A percentile compares a stretch with the other conserved stretches of the same genome.
Conservation (phyloP, 805 yeast genomes). For the Grigorovia yakushimaensis region DNA sequence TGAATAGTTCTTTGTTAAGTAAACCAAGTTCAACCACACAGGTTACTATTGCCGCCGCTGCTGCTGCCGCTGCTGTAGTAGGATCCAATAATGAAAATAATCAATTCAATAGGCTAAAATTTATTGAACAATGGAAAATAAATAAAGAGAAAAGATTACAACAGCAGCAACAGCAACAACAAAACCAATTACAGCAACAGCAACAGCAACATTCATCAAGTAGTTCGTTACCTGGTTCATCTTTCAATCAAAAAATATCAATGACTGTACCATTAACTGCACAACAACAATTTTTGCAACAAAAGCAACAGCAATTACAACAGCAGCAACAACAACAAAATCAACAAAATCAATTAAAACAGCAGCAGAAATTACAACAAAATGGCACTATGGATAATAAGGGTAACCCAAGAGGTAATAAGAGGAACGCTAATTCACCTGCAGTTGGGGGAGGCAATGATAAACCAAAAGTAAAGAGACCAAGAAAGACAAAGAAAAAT, state of each 20-base stretch:
- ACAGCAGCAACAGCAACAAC: constrained; percentile 14
- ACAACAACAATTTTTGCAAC: constrained; percentile 24
- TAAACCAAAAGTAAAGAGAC: constrained; percentile 23
- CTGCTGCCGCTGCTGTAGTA: constrained; percentile 34
- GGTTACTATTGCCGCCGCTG: constrained; percentile 21
- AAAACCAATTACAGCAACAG: constrained; percentile 8
- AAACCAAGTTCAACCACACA: constrained; percentile 29
- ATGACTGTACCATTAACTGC: constrained; percentile 23
- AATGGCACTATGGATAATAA: constrained; percentile 2
- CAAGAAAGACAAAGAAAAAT: constrained; percentile 21
- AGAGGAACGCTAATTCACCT: neutral
- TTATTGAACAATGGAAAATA: constrained; percentile 77
- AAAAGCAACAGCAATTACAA: constrained; percentile 26
- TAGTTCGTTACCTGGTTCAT: constrained; percentile 4
- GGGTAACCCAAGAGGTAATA: constrained; percentile 4
- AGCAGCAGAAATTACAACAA: neutral
- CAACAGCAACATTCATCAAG: constrained; percentile 1
- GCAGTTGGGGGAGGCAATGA: constrained; percentile 6
- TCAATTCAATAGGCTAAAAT: constrained; percentile 79
- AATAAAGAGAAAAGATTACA: constrained; percentile 48
- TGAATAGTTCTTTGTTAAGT: constrained; percentile 7
- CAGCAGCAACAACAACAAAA: constrained; percentile 15
- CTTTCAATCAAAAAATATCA: constrained; percentile 26
- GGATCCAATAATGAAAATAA: constrained; percentile 29
- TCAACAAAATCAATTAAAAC: constrained; percentile 4